These are phyloP conservation scores for Pelargonium nanum DNA, from an alignment of 345 rosid genomes.

Conservation along the genomic window DNA sequence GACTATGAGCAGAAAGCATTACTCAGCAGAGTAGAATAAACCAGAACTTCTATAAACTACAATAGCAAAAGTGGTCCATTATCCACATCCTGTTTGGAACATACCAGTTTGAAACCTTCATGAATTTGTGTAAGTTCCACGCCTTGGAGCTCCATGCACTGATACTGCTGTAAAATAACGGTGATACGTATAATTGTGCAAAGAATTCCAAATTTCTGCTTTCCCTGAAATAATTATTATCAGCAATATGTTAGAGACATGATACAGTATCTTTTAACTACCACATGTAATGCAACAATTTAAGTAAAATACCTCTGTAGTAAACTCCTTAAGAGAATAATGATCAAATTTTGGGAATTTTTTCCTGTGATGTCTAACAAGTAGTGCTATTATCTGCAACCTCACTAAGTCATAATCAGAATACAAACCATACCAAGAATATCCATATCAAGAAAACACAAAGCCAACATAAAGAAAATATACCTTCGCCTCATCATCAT, in stretches of 20 bases:
- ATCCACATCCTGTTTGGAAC: neutral
- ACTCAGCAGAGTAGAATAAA: neutral
- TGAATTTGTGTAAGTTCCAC: conserved; percentile 23
- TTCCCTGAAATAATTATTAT: conserved; percentile 24
- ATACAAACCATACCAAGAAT: neutral
- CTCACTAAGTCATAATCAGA: conserved; percentile 11
- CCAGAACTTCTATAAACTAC: neutral
- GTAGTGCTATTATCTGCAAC: conserved; percentile 53
- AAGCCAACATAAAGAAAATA: conserved; percentile 5
- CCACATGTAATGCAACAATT: neutral
- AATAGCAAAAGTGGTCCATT: neutral
- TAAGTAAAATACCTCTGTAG: conserved; percentile 29
- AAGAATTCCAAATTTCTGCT: conserved; percentile 33
- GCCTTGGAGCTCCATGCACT: conserved; percentile 24
- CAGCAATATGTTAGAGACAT: conserved; percentile 1
- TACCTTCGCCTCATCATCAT: conserved; percentile 59
- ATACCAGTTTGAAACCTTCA: conserved; percentile 45
- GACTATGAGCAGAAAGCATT: too few relatives aligned
- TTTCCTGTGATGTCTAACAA: conserved; percentile 56
- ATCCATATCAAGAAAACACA: neutral
- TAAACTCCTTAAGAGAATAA: conserved; percentile 24
- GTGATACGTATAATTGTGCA: conserved; percentile 43
- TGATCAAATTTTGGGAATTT: conserved; percentile 42
- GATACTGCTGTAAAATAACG: conserved; percentile 34
- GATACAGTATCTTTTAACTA: conserved; percentile 2